A percentile compares a stretch with the other conserved stretches of the same genome.
phyloP scores from a whole-genome alignment of 2,329 filamentous ascomycete genomes.

The Hypoxylon sp. region DNA sequence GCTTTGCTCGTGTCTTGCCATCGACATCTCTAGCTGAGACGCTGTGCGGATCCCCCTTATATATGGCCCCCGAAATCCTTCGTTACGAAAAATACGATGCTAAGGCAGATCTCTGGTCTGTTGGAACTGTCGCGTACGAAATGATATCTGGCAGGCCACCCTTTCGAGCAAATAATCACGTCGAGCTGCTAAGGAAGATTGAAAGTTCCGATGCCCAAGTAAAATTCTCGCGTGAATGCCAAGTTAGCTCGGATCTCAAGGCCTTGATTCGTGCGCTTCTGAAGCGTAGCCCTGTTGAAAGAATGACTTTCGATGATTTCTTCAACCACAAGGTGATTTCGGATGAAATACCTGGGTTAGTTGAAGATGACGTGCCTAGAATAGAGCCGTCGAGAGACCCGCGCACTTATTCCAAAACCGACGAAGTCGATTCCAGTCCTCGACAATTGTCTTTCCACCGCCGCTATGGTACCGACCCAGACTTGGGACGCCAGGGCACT shows the following conservation, averaged over 20 bases:
- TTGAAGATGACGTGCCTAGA: constrained; percentile 75
- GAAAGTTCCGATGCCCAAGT: constrained; percentile 88
- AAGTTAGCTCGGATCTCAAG: constrained; percentile 80
- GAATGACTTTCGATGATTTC: constrained; percentile 86
- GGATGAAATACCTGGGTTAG: constrained; percentile 79
- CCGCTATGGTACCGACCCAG: constrained; percentile 52
- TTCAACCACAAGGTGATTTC: constrained; percentile 79
- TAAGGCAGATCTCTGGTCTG: constrained; percentile 96
- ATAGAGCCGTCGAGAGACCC: constrained; percentile 49
- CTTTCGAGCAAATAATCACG: constrained; percentile 92
- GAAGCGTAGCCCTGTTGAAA: constrained; percentile 84
- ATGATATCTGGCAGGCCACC: constrained; percentile 92
- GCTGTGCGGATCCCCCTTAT: constrained; percentile 92
- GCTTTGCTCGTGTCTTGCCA: constrained; percentile 93
- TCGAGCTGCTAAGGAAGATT: constrained; percentile 91
- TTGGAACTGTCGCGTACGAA: constrained; percentile 93
- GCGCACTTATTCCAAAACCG: constrained; percentile 44
- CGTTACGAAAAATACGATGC: constrained; percentile 97
- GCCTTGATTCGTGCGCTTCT: constrained; percentile 80
- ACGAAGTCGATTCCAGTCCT: constrained; percentile 43
- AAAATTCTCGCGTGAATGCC: constrained; percentile 77
- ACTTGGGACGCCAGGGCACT: constrained; percentile 47
- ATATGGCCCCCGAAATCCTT: constrained; percentile 98
- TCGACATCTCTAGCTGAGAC: constrained; percentile 94
- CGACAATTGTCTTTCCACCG: constrained; percentile 52